These are phyloP conservation scores for Vaccinium corymbosum DNA, from an alignment of 148 eudicot species.

Conservation along the genomic window DNA sequence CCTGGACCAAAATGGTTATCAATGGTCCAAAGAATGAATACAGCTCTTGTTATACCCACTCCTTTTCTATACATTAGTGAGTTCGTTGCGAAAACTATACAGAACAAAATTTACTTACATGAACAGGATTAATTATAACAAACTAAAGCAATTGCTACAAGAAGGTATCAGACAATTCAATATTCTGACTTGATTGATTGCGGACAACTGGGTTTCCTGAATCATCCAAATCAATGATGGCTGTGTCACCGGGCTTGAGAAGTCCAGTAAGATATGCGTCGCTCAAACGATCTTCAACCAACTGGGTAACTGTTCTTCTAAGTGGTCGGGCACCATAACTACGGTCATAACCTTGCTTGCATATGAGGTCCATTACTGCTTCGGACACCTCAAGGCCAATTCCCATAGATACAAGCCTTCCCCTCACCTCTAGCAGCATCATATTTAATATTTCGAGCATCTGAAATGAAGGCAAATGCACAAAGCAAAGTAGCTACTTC, in stretches of 20 bases:
- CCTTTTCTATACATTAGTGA: constrained; percentile 10
- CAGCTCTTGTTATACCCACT: background rate
- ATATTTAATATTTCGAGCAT: constrained; percentile 48
- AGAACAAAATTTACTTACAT: background rate
- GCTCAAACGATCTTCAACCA: constrained; percentile 49
- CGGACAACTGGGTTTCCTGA: constrained; percentile 47
- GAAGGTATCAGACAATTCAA: constrained; percentile 34
- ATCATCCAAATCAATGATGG: constrained; percentile 40
- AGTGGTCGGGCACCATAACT: constrained; percentile 59
- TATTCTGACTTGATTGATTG: constrained; percentile 25
- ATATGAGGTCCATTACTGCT: constrained; percentile 35
- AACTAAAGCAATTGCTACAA: constrained; percentile 1
- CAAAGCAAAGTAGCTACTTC: background rate
- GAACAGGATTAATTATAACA: constrained; percentile 4
- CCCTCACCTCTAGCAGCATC: constrained; percentile 49
- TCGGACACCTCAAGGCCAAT: constrained; percentile 47
- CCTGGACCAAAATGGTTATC: constrained; percentile 8
- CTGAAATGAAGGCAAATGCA: constrained; percentile 21
- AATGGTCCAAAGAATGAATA: constrained; percentile 10
- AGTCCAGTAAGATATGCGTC: constrained; percentile 48
- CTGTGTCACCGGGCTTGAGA: constrained; percentile 42
- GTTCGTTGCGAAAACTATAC: constrained; percentile 4
- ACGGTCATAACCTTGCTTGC: constrained; percentile 52
- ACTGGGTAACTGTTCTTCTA: constrained; percentile 44
- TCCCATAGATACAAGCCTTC: constrained; percentile 38